These are phyloP conservation scores for Nidula microcarpa DNA, from an alignment of 768 basidiomycete genomes.

Conservation along the genomic window DNA sequence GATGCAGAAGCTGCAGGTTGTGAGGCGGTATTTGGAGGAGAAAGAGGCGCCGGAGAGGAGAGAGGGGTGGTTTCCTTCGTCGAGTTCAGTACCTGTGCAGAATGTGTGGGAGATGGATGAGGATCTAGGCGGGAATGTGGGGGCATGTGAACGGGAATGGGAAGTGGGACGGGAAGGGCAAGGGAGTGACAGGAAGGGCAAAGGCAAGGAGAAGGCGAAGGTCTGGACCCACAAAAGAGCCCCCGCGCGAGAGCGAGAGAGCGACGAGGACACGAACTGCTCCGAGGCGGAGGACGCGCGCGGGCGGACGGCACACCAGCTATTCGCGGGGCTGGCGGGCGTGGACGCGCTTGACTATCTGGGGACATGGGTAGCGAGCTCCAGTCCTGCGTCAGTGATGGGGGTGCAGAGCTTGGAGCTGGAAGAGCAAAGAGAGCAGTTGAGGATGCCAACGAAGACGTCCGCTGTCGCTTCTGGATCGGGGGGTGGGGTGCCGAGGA, in stretches of 20 bases:
- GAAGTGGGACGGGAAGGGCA: no score
- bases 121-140: no score
- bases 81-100: no score
- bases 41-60: no score
- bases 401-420: constrained; percentile 3
- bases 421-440: background rate
- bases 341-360: constrained; percentile 8
- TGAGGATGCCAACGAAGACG: background rate
- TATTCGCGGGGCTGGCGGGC: constrained; percentile 44
- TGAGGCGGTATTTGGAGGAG: constrained; percentile 39
- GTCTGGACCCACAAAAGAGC: no score
- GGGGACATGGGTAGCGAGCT: constrained; percentile 23
- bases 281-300: constrained; percentile 46
- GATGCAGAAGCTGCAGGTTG: constrained; percentile 36
- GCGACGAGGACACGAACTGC: constrained; percentile 27
- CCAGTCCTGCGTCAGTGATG: constrained; percentile 15
- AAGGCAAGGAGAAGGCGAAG: no score
- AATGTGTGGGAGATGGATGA: no score
- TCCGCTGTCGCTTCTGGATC: background rate
- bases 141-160: no score
- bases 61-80: no score
- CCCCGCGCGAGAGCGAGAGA: constrained; percentile 16
- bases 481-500: no score
- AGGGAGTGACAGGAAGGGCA: no score
- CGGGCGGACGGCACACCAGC: constrained; percentile 49